phyloP scores from a whole-genome alignment of 228 moss, liverwort and hornwort genomes.

The Sphagnum magellanicum region DNA sequence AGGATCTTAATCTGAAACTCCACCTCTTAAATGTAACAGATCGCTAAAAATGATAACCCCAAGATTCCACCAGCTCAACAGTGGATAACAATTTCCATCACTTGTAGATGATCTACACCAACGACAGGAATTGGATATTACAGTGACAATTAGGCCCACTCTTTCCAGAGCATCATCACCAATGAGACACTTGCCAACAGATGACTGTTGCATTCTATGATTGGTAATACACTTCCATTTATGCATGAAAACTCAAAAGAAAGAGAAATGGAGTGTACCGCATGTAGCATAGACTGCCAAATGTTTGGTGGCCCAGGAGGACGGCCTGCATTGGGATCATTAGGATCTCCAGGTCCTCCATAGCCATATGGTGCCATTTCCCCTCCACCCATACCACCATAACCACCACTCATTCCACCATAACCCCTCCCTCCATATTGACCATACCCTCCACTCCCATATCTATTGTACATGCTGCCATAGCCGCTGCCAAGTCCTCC shows the following conservation, averaged over 20 bases:
- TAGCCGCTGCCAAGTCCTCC: conserved; percentile 30
- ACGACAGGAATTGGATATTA: too few relatives aligned
- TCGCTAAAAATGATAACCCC: too few relatives aligned
- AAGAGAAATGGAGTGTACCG: conserved; percentile 43
- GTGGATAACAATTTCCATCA: too few relatives aligned
- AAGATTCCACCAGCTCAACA: too few relatives aligned
- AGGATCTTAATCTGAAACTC: too few relatives aligned
- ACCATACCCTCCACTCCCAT: conserved; percentile 24
- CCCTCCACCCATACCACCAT: conserved; percentile 33
- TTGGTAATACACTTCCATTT: too few relatives aligned
- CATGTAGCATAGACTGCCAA: conserved; percentile 87
- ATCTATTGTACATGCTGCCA: conserved; percentile 38
- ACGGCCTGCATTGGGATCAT: conserved; percentile 78
- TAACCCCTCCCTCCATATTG: conserved; percentile 16
- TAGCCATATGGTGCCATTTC: conserved; percentile 48
- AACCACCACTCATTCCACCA: conserved; percentile 19
- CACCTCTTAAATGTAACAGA: too few relatives aligned
- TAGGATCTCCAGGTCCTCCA: conserved; percentile 85
- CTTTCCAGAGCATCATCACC: background rate
- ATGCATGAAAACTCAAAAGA: background rate
- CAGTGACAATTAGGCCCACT: too few relatives aligned
- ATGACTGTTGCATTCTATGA: background rate
- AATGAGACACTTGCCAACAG: background rate
- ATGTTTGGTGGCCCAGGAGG: conserved; percentile 78
- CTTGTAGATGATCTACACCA: too few relatives aligned